A percentile compares a stretch with the other conserved stretches of the same genome.
phyloP scores from a whole-genome alignment of 139 green algal species.

The Spirogloea muscicola region DNA sequence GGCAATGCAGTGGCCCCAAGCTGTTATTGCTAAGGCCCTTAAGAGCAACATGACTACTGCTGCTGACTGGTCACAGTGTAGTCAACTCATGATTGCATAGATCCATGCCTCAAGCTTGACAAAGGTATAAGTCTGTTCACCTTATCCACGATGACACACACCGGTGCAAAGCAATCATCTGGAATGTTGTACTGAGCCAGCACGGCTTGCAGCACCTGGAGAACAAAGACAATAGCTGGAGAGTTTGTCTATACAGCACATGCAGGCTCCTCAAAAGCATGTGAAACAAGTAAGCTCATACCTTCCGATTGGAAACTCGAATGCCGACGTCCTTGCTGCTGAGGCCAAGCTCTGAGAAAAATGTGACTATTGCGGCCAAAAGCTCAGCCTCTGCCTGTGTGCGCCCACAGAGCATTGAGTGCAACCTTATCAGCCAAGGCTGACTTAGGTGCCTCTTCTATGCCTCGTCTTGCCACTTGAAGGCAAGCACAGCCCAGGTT shows the following conservation, averaged over 20 bases:
- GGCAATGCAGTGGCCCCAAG: no score
- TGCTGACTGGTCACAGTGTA: no score
- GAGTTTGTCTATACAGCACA: not conserved
- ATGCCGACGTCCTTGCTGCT: conserved; percentile 77
- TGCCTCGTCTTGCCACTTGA: no score
- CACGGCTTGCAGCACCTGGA: conserved; percentile 67
- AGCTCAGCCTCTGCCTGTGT: conserved; percentile 95
- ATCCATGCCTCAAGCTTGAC: no score
- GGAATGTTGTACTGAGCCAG: conserved; percentile 63
- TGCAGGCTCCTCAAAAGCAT: not conserved
- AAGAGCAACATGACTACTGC: no score
- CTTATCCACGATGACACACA: conserved; percentile 92
- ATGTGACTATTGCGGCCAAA: conserved; percentile 78
- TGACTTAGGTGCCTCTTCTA: no score
- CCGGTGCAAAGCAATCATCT: conserved; percentile 60
- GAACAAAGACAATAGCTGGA: no score
- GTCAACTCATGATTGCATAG: no score
- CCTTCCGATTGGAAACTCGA: conserved; percentile 84
- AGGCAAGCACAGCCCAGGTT: not conserved
- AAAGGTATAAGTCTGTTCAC: no score
- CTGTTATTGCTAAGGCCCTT: no score
- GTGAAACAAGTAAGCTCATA: not conserved
- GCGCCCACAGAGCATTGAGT: no score
- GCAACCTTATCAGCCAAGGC: no score
- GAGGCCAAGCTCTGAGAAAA: conserved; percentile 75